Evolutionary conservation across 345 rosid species (phyloP).

Genomic region (Jatropha curcas): DNA sequence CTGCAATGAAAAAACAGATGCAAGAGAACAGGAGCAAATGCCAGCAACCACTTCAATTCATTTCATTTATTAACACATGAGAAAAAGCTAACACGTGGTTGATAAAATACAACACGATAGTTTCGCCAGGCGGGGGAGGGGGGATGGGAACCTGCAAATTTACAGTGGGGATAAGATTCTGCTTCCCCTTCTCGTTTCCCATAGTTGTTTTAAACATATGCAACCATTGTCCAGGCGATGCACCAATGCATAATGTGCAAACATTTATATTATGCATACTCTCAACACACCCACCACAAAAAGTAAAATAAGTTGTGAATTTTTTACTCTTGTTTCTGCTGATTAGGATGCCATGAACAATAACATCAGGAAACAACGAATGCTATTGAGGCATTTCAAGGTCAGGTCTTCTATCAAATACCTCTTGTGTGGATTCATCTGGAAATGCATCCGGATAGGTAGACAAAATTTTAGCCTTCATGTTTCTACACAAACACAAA

Average conservation of each 20-base stretch:
- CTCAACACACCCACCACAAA: neutral
- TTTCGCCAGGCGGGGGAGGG: neutral
- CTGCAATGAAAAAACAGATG: neutral
- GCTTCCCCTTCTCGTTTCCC: conserved; percentile 3
- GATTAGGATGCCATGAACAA: neutral
- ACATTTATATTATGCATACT: neutral
- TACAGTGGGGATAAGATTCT: neutral
- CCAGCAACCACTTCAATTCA: neutral
- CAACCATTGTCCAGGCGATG: neutral
- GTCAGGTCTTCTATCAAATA: conserved; percentile 73
- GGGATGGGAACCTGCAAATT: neutral
- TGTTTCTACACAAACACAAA: conserved; percentile 65
- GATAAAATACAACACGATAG: neutral
- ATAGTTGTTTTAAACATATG: neutral
- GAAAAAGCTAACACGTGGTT: neutral
- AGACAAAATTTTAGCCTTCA: conserved; percentile 65
- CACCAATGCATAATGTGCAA: neutral
- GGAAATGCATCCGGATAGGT: conserved; percentile 93
- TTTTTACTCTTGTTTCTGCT: neutral
- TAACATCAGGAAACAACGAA: neutral
- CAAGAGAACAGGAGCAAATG: neutral
- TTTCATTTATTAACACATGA: neutral
- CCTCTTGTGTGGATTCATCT: conserved; percentile 60
- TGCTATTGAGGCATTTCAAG: conserved; percentile 60
- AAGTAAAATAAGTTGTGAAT: neutral